Base-by-base conservation (phyloP, 1,139 yeast genomes). In the Suhomyces chickasaworum region DNA sequence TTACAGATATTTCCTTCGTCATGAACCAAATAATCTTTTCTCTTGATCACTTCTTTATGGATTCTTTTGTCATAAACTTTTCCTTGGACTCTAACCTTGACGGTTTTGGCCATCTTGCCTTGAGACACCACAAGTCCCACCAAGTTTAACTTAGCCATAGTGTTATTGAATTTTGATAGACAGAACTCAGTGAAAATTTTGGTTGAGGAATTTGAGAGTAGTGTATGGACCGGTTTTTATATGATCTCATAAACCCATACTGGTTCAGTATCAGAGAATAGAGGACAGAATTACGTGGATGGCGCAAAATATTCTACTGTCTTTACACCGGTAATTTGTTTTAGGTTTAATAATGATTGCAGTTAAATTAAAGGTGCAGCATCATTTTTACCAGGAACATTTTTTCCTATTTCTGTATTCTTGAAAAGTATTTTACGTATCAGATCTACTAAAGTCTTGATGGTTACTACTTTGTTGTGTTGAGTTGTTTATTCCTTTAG, bases 101-200 rank as follows among this genome's bases (percentile, higher is more conserved):
- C 91, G 53, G 98, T 91, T 75, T 93, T 93, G 68, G 80, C 78
- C 97, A 91, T 91, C 65, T 89, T 89, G 39, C 98, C 98, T 64
- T 90, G 97, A 47, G 97, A 89, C 34, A 89, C 84, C 57, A 93
- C 98, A 65, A 89, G 83, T 45, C 99, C 99, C 45, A 89, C 75
- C 62, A 91, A 89, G 65, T 89, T 89, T 59, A 89, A 96, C 69
- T 89, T 84, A 48, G 93, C 90, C 96, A 89, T 90, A 21, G 20
- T 38, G 13, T 13, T 22, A 12, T 4, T 18, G 22, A 25, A 18
- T 21, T 37, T 7, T 18, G 17, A 31, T 6, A 29, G 17, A 2
- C 32, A 29, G 17, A 29, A n/a, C n/a, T n/a, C 29, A 27, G 40
- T 37, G 40, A 37, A 37, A 37, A 37, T 23, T 37, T 38, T 39